A percentile compares a stretch with the other conserved stretches of the same genome.
Evolutionary conservation across 2,329 filamentous ascomycete species (phyloP).

Genomic region (Aspergillus eucalypticola): DNA sequence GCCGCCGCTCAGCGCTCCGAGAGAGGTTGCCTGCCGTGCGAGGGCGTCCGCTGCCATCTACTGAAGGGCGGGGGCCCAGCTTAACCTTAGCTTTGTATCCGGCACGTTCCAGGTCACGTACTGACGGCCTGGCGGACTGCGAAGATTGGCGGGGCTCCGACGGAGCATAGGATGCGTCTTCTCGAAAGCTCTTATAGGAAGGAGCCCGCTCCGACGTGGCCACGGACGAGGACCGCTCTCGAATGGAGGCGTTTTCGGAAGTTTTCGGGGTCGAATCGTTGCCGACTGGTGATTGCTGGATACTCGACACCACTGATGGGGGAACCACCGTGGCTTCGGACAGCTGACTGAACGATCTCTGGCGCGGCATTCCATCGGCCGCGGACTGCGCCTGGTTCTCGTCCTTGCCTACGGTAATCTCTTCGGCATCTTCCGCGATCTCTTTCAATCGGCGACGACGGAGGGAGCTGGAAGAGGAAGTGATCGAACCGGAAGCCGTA

Average conservation of each 20-base stretch:
- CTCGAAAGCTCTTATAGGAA: conserved; percentile 24
- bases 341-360: conserved; percentile 32
- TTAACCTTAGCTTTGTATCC: conserved; percentile 69
- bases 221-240: conserved; percentile 15
- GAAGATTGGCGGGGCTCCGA: conserved; percentile 41
- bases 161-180: conserved; percentile 38
- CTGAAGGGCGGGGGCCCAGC: conserved; percentile 79
- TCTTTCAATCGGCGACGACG: conserved; percentile 78
- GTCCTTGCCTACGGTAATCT: conserved; percentile 64
- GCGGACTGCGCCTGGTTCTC: conserved; percentile 34
- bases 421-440: conserved; percentile 90
- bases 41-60: conserved; percentile 60
- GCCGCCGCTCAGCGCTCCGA: conserved; percentile 57
- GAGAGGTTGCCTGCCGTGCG: conserved; percentile 56
- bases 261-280: conserved; percentile 16
- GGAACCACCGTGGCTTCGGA: conserved; percentile 40
- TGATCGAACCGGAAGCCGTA: conserved; percentile 80
- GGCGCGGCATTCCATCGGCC: conserved; percentile 20
- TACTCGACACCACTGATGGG: conserved; percentile 22
- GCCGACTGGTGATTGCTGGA: conserved; percentile 19
- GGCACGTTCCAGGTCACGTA: conserved; percentile 46
- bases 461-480: conserved; percentile 79
- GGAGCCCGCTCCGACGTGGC: conserved; percentile 25
- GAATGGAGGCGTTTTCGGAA: conserved; percentile 12
- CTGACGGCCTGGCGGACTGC: conserved; percentile 46